Evolutionary conservation across 352 stramenopile species (phyloP).

Genomic region (Halophytophthora polymorphica): DNA sequence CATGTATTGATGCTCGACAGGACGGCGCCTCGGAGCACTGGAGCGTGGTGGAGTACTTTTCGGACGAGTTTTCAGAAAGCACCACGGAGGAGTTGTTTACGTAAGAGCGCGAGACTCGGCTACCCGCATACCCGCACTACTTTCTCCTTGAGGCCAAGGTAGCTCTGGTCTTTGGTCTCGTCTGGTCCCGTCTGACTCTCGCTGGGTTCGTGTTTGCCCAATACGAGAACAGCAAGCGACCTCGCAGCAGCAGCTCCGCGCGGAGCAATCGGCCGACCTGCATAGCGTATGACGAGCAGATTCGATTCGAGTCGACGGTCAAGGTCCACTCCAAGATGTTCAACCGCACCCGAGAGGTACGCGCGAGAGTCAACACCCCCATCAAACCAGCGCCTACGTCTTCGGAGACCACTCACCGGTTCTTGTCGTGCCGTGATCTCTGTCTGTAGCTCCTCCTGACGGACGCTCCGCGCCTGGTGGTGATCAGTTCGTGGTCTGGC

Average conservation of each 20-base stretch:
- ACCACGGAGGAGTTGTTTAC: slow-evolving; percentile 50
- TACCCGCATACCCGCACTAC: too few species aligned
- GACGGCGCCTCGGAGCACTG: slow-evolving; percentile 76
- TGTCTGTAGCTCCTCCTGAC: slow-evolving; percentile 57
- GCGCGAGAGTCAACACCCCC: not conserved
- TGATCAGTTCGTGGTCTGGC: slow-evolving; percentile 65
- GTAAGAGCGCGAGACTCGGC: too few species aligned
- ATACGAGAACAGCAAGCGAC: slow-evolving; percentile 33
- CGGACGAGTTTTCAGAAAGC: slow-evolving; percentile 76
- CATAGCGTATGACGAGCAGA: slow-evolving; percentile 62
- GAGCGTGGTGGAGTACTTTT: slow-evolving; percentile 80
- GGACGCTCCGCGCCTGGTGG: slow-evolving; percentile 60
- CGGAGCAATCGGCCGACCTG: slow-evolving; percentile 48
- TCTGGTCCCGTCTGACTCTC: slow-evolving; percentile 1
- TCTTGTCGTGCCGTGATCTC: not conserved
- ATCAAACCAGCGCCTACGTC: too few species aligned
- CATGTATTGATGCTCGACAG: slow-evolving; percentile 18
- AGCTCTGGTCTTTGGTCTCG: not conserved
- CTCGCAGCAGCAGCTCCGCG: slow-evolving; percentile 63
- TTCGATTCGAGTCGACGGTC: slow-evolving; percentile 68
- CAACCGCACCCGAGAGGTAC: slow-evolving; percentile 66
- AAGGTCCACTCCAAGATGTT: slow-evolving; percentile 82
- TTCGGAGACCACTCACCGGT: too few species aligned
- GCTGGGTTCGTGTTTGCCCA: not conserved
- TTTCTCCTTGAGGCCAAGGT: too few species aligned